phyloP scores from a whole-genome alignment of 192 early-diverging fungal genomes.

The Gryganskiella cystojenkinii region DNA sequence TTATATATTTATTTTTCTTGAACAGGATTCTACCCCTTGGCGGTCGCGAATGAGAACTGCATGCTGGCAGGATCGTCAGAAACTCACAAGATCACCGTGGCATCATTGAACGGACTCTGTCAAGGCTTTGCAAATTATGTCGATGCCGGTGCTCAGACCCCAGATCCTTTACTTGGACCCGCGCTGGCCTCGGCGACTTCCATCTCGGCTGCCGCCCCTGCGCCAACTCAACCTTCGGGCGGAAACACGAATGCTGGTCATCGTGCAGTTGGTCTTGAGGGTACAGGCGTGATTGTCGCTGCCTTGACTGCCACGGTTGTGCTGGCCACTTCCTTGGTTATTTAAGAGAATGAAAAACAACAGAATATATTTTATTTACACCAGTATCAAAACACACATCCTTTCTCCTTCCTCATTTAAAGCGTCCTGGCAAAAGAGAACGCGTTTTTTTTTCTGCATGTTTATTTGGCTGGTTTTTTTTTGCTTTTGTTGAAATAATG shows the following conservation, averaged over 20 bases:
- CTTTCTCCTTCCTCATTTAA: too few species aligned
- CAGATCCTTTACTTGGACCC: neutral
- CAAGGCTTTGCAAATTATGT: neutral
- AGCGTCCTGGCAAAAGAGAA: too few species aligned
- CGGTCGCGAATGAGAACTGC: constrained; percentile 22
- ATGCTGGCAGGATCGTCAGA: constrained; percentile 3
- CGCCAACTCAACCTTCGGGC: neutral
- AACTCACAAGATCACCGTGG: constrained; percentile 2
- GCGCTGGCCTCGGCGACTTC: constrained; percentile 15
- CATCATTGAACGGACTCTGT: constrained; percentile 14
- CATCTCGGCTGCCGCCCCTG: neutral
- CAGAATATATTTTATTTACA: neutral
- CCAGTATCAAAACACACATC: too few species aligned
- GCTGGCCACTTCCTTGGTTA: constrained; percentile 36
- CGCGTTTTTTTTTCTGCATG: too few species aligned
- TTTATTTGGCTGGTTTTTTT: too few species aligned
- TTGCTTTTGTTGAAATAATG: too few species aligned
- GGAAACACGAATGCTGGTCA: neutral
- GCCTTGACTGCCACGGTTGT: constrained; percentile 29
- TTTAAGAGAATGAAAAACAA: constrained; percentile 23
- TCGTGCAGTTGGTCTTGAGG: neutral
- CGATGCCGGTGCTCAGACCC: neutral
- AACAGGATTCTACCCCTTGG: constrained; percentile 44
- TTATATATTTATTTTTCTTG: too few species aligned
- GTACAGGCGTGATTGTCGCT: constrained; percentile 17